Base-by-base conservation (phyloP, 345 rosid species). In the Rhizophora apiculata region DNA sequence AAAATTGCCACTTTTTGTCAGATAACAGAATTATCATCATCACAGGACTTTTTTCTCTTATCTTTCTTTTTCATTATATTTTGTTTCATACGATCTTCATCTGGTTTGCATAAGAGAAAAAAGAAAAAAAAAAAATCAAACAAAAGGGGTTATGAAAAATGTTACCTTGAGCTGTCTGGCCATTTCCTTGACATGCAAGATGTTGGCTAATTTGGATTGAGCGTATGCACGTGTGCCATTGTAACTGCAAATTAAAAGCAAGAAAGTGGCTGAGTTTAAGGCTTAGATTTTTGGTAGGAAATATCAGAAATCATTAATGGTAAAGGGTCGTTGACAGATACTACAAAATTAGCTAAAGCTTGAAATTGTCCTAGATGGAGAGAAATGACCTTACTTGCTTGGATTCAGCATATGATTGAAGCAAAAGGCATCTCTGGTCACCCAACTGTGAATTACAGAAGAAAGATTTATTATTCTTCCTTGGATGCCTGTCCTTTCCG, bases 361-460 rank as follows among this genome's bases (percentile, higher is more conserved):
- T 10, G 27, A 24, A 10, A 24, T 43, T 13, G 5, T 0, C 0
- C 16, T 18, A 15, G 3, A 24, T 3, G 54, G 59, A 34, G 13
- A 55, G 27, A 67, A 2, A 13, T 24, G 73, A 63, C 11, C 51
- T 81, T 89, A 94, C 98, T 74, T 88, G 16, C 70, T 85, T 62
- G 98, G 97, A 73, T 74, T 82, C 49, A 91, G 82, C 82, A 94
- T 81, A 65, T 82, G 75, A 20, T 43, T 61, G 84, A 94, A 86
- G 80, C 79, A 77, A 65, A 94, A 94, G 52, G 75, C 65, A 34
- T 91, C 96, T 60, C 72, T 81, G 64, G 79, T 94, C 26, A 89
- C 90, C 98, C 98, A 94, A 74, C 73, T 79, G 79, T 94, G 98
- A 80, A 94, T 81, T 20, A 88, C 97, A 15, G 98, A 94, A n/a